A percentile compares a stretch with the other conserved stretches of the same genome.
Evolutionary conservation across 2,329 filamentous ascomycete species (phyloP).

Genomic region (Escovopsis sp.): DNA sequence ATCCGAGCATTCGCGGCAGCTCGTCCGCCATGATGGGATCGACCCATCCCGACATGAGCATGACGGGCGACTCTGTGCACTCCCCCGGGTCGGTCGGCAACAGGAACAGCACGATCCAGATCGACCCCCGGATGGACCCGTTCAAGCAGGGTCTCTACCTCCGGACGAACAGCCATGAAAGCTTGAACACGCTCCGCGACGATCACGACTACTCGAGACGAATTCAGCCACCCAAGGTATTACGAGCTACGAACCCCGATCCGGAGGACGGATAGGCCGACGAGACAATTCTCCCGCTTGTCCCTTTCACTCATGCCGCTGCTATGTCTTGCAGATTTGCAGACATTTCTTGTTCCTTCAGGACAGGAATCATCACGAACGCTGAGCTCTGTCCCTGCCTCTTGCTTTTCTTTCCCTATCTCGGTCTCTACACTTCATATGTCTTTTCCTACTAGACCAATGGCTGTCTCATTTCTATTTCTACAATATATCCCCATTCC

Average conservation of each 20-base stretch:
- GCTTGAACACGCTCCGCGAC: conserved; percentile 46
- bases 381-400: no score
- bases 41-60: conserved; percentile 27
- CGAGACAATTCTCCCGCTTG: not conserved
- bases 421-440: no score
- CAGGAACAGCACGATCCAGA: conserved; percentile 37
- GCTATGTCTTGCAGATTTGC: no score
- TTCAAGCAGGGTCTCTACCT: conserved; percentile 41
- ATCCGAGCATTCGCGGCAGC: conserved; percentile 33
- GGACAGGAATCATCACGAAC: no score
- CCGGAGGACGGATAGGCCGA: conserved; percentile 15
- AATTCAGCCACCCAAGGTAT: conserved; percentile 39
- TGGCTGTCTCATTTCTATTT: no score
- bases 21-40: conserved; percentile 33
- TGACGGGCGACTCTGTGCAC: conserved; percentile 13
- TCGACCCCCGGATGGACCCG: conserved; percentile 49
- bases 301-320: conserved; percentile 1
- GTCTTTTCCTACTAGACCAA: no score
- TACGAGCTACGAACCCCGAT: conserved; percentile 49
- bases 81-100: conserved; percentile 26
- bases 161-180: conserved; percentile 45
- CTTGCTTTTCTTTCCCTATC: no score
- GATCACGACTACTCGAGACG: conserved; percentile 50
- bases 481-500: no score
- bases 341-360: no score